Evolutionary conservation across 202 grass and related monocot genomes (phyloP).

Genomic region (Carex sylvatica): DNA sequence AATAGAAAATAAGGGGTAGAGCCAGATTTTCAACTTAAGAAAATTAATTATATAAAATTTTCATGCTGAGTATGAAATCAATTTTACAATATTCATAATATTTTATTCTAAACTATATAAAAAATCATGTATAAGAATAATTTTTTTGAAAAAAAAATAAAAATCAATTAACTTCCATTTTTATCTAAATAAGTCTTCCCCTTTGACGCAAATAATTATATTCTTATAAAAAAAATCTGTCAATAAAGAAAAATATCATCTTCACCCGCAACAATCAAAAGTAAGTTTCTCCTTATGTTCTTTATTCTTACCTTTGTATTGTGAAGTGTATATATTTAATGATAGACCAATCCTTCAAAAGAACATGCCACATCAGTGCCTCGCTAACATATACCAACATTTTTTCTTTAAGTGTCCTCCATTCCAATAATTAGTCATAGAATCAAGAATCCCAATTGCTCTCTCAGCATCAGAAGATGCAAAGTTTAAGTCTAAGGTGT

Average conservation of each 20-base stretch:
- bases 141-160: too few species aligned
- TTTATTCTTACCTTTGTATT: neutral
- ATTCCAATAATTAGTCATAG: conserved; percentile 16
- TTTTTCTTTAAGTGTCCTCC: conserved; percentile 4
- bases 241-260: neutral
- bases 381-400: neutral
- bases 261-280: neutral
- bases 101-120: too few species aligned
- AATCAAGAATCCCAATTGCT: conserved; percentile 20
- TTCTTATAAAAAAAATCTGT: too few species aligned
- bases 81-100: too few species aligned
- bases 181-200: too few species aligned
- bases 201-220: too few species aligned
- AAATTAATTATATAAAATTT: too few species aligned
- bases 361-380: neutral
- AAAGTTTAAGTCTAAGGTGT: conserved; percentile 17
- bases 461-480: conserved; percentile 15
- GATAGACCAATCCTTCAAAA: neutral
- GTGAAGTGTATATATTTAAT: conserved; percentile 5
- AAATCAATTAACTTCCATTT: too few species aligned
- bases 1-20: too few species aligned
- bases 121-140: too few species aligned
- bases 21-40: too few species aligned
- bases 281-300: neutral
- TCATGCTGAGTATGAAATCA: too few species aligned